Base-by-base conservation (phyloP, 2,329 filamentous ascomycete species). In the Penicillium janthinellum region DNA sequence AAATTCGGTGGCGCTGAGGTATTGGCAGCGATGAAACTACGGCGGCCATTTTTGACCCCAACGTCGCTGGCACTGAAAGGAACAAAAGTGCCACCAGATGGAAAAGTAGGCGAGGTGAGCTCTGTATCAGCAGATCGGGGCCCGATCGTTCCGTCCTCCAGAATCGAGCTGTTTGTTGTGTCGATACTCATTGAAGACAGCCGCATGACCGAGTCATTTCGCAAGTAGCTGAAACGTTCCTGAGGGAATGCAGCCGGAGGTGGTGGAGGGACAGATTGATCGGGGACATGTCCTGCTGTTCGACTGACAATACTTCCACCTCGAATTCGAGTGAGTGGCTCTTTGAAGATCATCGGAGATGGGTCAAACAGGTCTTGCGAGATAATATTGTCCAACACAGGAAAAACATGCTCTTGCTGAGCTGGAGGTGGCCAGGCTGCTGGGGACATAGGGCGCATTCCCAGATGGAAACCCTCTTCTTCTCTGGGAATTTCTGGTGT, bases 41-140 rank as follows among this genome's bases (percentile, higher is more conserved):
- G 68, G 20, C 71, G 70, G 7, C 73, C 71, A 42, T 72, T 64
- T 57, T 66, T 67, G 5, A 72, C 65, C 12, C 73, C 74, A 20
- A 76, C 73, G 48, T 76, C 74, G 25, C 73, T 75, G 20, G 73
- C 74, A 58, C 73, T 76, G 57, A 68, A 76, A n/a, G 74, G 73
- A 2, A 69, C 68, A 25, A 71, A 76, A 4, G 70, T 73, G 20
- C 71, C 73, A 41, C 73, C 75, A 2, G 72, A 71, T 8, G 75
- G 68, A 39, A 75, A 64, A 11, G 61, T 67, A 12, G 74, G 73
- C 1, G 73, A 74, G 41, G 65, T 67, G 17, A 73, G 59, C 5
- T 71, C 69, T 25, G 66, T 66, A 10, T 75, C 73, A 6, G 64
- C 59, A 1, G 68, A 71, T n/a, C 63, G 60, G 5, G 70, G 70